Evolutionary conservation across 2,329 filamentous ascomycete species (phyloP), one percentile per base, ranked within the genome.

Genomic region (Ophiocordyceps camponoti-saundersi): DNA sequence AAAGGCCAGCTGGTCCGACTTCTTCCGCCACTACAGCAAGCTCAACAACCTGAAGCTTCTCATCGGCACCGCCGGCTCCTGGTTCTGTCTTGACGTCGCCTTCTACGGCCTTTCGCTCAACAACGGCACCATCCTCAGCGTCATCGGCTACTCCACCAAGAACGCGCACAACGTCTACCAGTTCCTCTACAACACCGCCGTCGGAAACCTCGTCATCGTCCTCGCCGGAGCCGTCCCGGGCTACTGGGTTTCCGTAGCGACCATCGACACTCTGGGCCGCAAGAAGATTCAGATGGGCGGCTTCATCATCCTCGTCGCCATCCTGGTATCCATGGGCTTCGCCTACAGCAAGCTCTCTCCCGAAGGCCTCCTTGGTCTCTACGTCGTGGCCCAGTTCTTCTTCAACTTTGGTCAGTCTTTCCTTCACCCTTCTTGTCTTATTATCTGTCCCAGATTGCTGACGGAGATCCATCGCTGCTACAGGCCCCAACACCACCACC

Each of bases 41-140:
- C 78, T 75, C 70, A 83, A 79, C 66, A 80, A 90, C 59, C 78
- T 73, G 47, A 77, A 80, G 58, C 72, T 88, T 16, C 74, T 87
- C 0, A 67, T 87, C 41, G 84, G 84, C n/a, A 90, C 85, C 13
- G 82, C 85, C 13, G 81, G 82, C 40, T 90, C 85, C 2, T 93
- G 86, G 85, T 90, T 89, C 63, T 75, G 84, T 64, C 78, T 85
- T 46, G 69, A 69, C 51, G 62, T 70, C 49, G 75, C 75, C 29
- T 77, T 77, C 59, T 82, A 82, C 54, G 79, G 79, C 47, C 73
- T 89, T 21, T 80, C 80, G 32, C 70, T 90, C 45, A 89, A 88
- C 64, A 88, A 86, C 62, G 76, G 79, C 22, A 75, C 77, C 49
- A 85, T 89, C 51, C 73, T 89, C 22, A 61, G 67, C 23, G 74